These are phyloP conservation scores for Crithidia bombi DNA, from an alignment of 208 protist genomes.

Conservation along the genomic window DNA sequence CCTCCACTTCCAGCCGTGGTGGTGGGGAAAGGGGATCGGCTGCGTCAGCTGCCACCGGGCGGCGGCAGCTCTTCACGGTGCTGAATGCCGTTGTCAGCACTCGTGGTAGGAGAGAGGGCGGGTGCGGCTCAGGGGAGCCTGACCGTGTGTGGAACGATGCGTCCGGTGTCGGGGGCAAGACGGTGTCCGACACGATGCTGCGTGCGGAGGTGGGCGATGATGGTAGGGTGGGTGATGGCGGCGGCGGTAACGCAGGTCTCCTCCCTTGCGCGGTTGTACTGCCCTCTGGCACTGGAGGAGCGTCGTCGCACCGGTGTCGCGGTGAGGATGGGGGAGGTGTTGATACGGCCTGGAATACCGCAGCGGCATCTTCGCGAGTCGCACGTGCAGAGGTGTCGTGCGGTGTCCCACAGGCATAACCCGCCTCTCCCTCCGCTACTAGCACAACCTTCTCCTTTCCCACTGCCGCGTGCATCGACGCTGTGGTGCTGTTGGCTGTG, in stretches of 20 bases:
- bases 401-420: too few relatives aligned
- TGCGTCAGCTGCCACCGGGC: too few relatives aligned
- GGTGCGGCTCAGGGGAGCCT: neutral
- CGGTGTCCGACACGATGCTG: neutral
- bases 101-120: neutral
- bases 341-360: too few relatives aligned
- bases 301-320: too few relatives aligned
- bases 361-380: too few relatives aligned
- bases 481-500: constrained; percentile 6
- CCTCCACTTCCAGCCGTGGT: too few relatives aligned
- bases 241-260: neutral
- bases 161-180: neutral
- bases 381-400: too few relatives aligned
- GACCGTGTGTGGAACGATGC: neutral
- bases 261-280: neutral
- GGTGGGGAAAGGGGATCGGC: neutral
- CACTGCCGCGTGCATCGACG: neutral
- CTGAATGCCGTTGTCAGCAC: neutral
- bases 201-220: neutral
- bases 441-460: neutral
- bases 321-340: too few relatives aligned
- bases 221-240: neutral
- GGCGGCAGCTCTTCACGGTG: too few relatives aligned
- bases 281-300: neutral
- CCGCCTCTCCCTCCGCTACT: too few relatives aligned